Base-by-base conservation (phyloP, 2,329 filamentous ascomycete genomes). In the Calonectria honghensis region DNA sequence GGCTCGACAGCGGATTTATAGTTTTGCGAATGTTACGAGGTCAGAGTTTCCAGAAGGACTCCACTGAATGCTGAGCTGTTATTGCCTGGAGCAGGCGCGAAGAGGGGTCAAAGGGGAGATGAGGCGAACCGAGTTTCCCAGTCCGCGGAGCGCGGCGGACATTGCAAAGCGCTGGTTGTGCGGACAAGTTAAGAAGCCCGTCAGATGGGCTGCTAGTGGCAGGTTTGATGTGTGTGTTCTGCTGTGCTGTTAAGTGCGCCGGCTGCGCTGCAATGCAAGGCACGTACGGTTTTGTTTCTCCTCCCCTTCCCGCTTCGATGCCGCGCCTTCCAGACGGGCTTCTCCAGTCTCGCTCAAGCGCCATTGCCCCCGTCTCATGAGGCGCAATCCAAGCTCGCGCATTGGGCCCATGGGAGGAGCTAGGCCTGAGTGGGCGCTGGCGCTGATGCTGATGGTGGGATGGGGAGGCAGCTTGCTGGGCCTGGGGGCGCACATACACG, bases 371-470 rank as follows among this genome's bases (percentile, higher is more conserved):
- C 41, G 45, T 41, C 37, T 29, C 18, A 31, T 29, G 37, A 39
- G 57, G 57, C 57, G 57, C 35, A 63, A 63, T 63, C 13, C 13
- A 27, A 39, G 35, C 27, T 41, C 14, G 57, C 14, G 57, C 32
- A 63, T 41, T 41, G 57, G 57, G 24, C 24, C 50, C 51, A 37
- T 16, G 27, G 35, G 27, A 11, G 57, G 39, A 39, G 57, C 57
- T 63, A 63, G 35, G 39, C 57, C 57, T 35, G 57, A 9, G 24
- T 63, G 24, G 52, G 52, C 29, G 52, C 31, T 57, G 57, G 57
- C 7, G 57, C 37, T 63, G 57, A 24, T 61, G 35, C 54, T 59
- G 57, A 61, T 37, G 57, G 57, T 24, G 57, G 57, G 57, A 61
- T 20, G 39, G 13, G 54, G 57, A 61, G 57, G 57, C 57, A 61